phyloP scores from a whole-genome alignment of 2,329 filamentous ascomycete species.

The Alternaria ethzedia region DNA sequence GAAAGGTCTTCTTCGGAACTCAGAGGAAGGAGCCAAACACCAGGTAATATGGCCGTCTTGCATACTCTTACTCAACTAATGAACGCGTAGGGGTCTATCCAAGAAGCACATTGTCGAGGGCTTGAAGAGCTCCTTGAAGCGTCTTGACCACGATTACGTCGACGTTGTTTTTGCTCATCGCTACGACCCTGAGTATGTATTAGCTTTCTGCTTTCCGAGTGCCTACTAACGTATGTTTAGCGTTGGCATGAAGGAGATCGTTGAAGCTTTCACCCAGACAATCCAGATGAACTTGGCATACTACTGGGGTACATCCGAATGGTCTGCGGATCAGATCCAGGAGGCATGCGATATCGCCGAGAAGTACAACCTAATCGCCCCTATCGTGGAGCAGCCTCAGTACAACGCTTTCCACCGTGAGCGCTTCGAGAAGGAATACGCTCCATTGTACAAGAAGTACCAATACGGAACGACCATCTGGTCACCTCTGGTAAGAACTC shows the following conservation, averaged over 20 bases:
- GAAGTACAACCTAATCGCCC: constrained; percentile 67
- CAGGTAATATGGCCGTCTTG: neutral
- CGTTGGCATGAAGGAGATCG: constrained; percentile 68
- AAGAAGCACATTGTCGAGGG: constrained; percentile 64
- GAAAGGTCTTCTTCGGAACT: constrained; percentile 61
- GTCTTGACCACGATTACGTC: constrained; percentile 70
- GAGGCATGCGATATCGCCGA: constrained; percentile 66
- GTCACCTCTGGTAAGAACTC: constrained; percentile 55
- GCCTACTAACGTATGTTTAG: constrained; percentile 28
- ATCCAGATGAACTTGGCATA: constrained; percentile 65
- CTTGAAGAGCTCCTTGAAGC: constrained; percentile 62
- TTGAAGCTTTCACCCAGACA: constrained; percentile 60
- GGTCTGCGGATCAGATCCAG: constrained; percentile 64
- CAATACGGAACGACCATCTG: constrained; percentile 65
- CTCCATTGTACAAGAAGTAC: constrained; percentile 63
- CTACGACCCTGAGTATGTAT: constrained; percentile 56
- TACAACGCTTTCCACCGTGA: constrained; percentile 69
- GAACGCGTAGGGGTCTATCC: constrained; percentile 47
- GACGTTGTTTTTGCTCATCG: constrained; percentile 69
- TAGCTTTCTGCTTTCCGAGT: neutral
- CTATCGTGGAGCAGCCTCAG: constrained; percentile 61
- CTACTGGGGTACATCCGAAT: constrained; percentile 63
- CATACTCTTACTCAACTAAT: neutral
- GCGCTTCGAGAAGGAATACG: constrained; percentile 67
- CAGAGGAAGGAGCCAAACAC: constrained; percentile 65